Percentiles rank a stretch among this genome's conserved stretches.
Conservation (phyloP, 2,329 filamentous ascomycete genomes). For the Colletotrichum navitas region DNA sequence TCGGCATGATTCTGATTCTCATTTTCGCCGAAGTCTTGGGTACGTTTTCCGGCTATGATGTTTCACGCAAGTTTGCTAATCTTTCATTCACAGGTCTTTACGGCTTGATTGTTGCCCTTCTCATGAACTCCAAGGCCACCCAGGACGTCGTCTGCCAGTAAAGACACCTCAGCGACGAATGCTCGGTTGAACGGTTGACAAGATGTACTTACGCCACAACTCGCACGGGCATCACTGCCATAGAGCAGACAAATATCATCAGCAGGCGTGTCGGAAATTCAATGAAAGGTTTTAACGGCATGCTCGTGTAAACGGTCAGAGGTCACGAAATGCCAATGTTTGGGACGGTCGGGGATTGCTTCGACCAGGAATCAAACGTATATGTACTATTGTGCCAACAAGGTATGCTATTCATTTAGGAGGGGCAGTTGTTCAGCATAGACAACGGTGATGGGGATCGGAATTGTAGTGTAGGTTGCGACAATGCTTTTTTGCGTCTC, state of each 20-base stretch:
- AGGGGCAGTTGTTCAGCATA: slow-evolving; percentile 60
- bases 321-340: slow-evolving; percentile 41
- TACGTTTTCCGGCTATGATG: slow-evolving; percentile 59
- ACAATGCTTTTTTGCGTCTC: slow-evolving; percentile 44
- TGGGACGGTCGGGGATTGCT: slow-evolving; percentile 44
- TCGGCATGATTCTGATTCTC: slow-evolving; percentile 98
- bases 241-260: slow-evolving; percentile 44
- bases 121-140: slow-evolving; percentile 97
- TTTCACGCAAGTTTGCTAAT: slow-evolving; percentile 28
- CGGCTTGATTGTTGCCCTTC: slow-evolving; percentile 96
- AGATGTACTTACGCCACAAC: slow-evolving; percentile 50
- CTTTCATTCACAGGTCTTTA: slow-evolving; percentile 81
- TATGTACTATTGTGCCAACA: slow-evolving; percentile 66
- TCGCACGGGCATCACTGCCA: slow-evolving; percentile 42
- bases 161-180: slow-evolving; percentile 46
- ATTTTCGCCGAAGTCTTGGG: slow-evolving; percentile 99
- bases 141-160: slow-evolving; percentile 72
- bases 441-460: slow-evolving; percentile 55
- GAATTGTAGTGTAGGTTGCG: slow-evolving; percentile 59
- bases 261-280: slow-evolving; percentile 43
- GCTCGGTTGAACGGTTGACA: slow-evolving; percentile 52
- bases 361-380: slow-evolving; percentile 50
- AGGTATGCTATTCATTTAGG: slow-evolving; percentile 53
- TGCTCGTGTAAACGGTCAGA: slow-evolving; percentile 43
- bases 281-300: slow-evolving; percentile 43